Base-by-base conservation (phyloP, 1,284 basidiomycete species). In the Irpex rosettiformis region DNA sequence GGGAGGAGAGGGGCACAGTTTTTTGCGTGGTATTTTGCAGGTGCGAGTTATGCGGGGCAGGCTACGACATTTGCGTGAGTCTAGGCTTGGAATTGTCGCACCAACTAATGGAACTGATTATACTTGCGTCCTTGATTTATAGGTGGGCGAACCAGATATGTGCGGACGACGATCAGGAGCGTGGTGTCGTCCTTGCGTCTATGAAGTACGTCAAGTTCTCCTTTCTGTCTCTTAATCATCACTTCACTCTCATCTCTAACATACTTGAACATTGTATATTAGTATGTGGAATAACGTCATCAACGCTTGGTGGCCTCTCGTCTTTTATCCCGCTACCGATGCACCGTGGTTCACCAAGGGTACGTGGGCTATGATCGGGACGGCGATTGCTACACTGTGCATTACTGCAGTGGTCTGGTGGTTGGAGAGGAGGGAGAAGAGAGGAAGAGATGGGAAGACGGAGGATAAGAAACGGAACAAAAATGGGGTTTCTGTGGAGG, bases 101-200 rank as follows among this genome's bases (percentile, higher is more conserved):
- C 43, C 25, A 6, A 10, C 13, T 5, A 10, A 24, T 10, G 43
- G 33, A 11, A n/a, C 21, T 4, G 7, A 37, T 45, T 24, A 18
- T 18, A 10, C 16, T 45, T n/a, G n/a, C n/a, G n/a, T n/a, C n/a
- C n/a, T 21, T 27, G 8, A 21, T 24, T 24, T 4, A 0, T 56
- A 75, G 83, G n/a, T 86, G 86, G 86, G 84, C 84, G 29, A 88
- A 89, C 67, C 83, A 87, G 67, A 84, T 87, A 58, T 86, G 86
- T 57, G 79, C 81, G 11, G 84, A 86, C 63, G 84, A 88, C 66
- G 75, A 83, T 66, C 84, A 84, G 67, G 85, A 87, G 67, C 79
- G 86, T 33, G 83, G 76, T 16, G 75, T 89, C 51, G 86, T 89
- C 16, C 75, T 88, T 28, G 86, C 83, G 29, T 87, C 85, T 6